phyloP scores from a whole-genome alignment of 345 rosid genomes.

The Kandelia obovata region DNA sequence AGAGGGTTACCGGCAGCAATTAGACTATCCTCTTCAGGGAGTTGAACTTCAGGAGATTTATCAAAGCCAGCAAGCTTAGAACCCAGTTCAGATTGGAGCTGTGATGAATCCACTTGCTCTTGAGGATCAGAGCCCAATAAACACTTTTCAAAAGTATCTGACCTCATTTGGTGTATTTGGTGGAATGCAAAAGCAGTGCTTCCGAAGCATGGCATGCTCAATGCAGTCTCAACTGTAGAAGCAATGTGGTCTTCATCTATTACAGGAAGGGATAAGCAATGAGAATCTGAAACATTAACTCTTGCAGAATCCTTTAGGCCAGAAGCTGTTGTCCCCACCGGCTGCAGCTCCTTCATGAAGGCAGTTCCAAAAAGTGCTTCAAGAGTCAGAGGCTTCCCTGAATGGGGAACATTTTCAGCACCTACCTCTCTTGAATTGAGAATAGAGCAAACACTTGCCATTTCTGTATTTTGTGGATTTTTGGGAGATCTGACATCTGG shows the following conservation, averaged over 20 bases:
- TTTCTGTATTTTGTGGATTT: constrained; percentile 20
- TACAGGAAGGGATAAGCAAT: constrained; percentile 22
- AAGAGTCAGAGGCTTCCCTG: constrained; percentile 71
- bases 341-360: constrained; percentile 89
- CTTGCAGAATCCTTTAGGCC: constrained; percentile 38
- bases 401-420: constrained; percentile 27
- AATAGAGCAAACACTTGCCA: constrained; percentile 14
- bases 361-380: constrained; percentile 93
- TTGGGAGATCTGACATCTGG: constrained; percentile 30
- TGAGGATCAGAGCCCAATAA: constrained; percentile 39
- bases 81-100: constrained; percentile 39
- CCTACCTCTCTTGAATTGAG: constrained; percentile 37
- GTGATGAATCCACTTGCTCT: constrained; percentile 40
- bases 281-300: constrained; percentile 40
- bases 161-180: constrained; percentile 35
- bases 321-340: constrained; percentile 61
- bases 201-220: constrained; percentile 32
- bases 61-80: constrained; percentile 36
- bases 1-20: constrained; percentile 30
- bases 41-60: constrained; percentile 24
- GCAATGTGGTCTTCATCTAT: constrained; percentile 33
- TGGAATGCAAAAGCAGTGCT: constrained; percentile 31
- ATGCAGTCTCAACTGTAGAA: constrained; percentile 28
- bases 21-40: constrained; percentile 61
- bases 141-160: constrained; percentile 46